Evolutionary conservation across 495 filamentous ascomycete genomes (phyloP).

Genomic region (Parathielavia appendiculata): DNA sequence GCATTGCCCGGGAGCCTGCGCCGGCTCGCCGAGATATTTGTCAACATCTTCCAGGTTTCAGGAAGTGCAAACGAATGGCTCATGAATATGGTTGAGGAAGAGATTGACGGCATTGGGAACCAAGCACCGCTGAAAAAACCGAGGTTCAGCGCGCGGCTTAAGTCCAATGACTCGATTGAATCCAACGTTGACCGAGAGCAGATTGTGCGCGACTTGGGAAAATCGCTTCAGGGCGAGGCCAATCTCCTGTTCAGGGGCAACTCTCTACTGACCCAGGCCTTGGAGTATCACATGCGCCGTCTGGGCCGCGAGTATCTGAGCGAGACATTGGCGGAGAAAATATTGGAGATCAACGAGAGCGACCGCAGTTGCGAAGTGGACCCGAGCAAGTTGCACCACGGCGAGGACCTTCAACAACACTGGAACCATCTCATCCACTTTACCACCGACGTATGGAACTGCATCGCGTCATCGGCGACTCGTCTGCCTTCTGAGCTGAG

Average conservation of each 20-base stretch:
- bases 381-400: slow-evolving; percentile 64
- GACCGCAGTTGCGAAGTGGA: slow-evolving; percentile 95
- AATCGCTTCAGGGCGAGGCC: slow-evolving; percentile 67
- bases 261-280: slow-evolving; percentile 84
- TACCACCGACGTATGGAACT: slow-evolving; percentile 78
- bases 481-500: slow-evolving; percentile 81
- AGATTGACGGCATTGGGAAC: slow-evolving; percentile 88
- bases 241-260: slow-evolving; percentile 96
- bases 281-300: slow-evolving; percentile 93
- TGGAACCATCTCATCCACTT: slow-evolving; percentile 74
- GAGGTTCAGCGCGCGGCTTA: slow-evolving; percentile 69
- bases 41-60: slow-evolving; percentile 96
- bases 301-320: slow-evolving; percentile 91
- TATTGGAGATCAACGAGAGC: slow-evolving; percentile 78
- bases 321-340: slow-evolving; percentile 77
- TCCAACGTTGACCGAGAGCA: slow-evolving; percentile 50
- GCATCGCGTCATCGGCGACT: slow-evolving; percentile 64
- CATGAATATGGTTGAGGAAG: slow-evolving; percentile 86
- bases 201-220: slow-evolving; percentile 57
- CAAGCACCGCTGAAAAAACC: slow-evolving; percentile 64
- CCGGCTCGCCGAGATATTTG: slow-evolving; percentile 74
- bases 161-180: slow-evolving; percentile 72
- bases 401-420: slow-evolving; percentile 74
- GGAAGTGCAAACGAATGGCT: slow-evolving; percentile 86
- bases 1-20: slow-evolving; percentile 71